Evolutionary conservation across 345 rosid genomes (phyloP), one percentile per base, ranked within the genome.

Genomic region (Litchi chinensis): DNA sequence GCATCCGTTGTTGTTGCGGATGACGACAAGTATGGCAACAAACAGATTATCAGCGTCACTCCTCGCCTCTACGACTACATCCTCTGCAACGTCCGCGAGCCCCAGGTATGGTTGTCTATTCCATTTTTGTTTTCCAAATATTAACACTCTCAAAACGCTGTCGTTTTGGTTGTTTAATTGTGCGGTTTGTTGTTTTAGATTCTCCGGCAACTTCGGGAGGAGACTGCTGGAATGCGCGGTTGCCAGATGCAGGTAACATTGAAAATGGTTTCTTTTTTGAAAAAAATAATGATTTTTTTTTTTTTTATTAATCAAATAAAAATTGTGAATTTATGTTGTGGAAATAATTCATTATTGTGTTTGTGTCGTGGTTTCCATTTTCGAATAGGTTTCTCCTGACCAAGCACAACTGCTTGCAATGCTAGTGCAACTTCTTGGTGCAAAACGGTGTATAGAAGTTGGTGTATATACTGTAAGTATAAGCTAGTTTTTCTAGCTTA

Each of bases 381-480:
- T 60, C 65, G 39, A 5, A 43, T 65, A 91, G 98, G 98, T 90
- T 16, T 93, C 98, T 24, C 99, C 99, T 37, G 99, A 95, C 84
- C 99, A 95, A 74, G 97, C 96, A 44, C 99, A 95, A 32, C 82
- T 95, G 59, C 95, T 95, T 56, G 93, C 97, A 6, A 93, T 92
- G 97, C 92, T 95, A 68, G 97, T 92, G 76, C 95, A 89, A 86
- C 84, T 91, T 75, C 93, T 92, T 15, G 93, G 93, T 18, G 98
- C 97, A 6, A 81, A 88, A 79, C 88, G 90, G 37, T 95, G 98
- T 77, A 92, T 95, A 48, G 98, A 93, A 90, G 89, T 93, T 12
- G 99, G 97, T 74, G 98, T 95, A 79, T 95, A 89, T 85, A 93
- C 95, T 39, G 97, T 93, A 87, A 21, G 89, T 79, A 50, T 77